phyloP scores from a whole-genome alignment of 2,329 filamentous ascomycete genomes.

The Ceratocystis lukuohia region DNA sequence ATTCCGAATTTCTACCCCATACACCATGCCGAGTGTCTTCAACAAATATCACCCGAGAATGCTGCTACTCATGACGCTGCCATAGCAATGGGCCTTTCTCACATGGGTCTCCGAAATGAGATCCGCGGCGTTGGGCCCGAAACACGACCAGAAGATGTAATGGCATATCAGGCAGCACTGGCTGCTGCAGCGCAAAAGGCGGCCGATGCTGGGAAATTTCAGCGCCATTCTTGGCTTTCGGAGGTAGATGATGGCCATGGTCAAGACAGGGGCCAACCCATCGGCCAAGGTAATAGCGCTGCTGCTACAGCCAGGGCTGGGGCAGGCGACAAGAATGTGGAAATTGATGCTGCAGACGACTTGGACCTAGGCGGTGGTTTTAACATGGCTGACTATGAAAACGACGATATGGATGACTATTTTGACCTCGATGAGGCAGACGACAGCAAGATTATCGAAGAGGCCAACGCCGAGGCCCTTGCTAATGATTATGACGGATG shows the following conservation, averaged over 20 bases:
- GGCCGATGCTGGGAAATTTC: slow-evolving; percentile 61
- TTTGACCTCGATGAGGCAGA: slow-evolving; percentile 60
- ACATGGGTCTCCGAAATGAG: not conserved
- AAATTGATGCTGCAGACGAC: slow-evolving; percentile 25
- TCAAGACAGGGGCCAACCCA: slow-evolving; percentile 11
- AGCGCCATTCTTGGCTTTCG: slow-evolving; percentile 40
- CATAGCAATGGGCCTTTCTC: not conserved
- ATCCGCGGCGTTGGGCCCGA: slow-evolving; percentile 17
- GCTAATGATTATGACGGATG: slow-evolving; percentile 87
- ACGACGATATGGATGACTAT: slow-evolving; percentile 38
- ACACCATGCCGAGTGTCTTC: slow-evolving; percentile 8
- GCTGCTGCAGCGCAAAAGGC: slow-evolving; percentile 70
- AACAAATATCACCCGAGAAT: not conserved
- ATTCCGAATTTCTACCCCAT: slow-evolving; percentile 15
- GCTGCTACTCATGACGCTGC: not conserved
- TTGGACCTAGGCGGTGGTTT: slow-evolving; percentile 31
- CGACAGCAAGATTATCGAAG: slow-evolving; percentile 85
- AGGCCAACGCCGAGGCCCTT: slow-evolving; percentile 84
- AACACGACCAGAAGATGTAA: slow-evolving; percentile 27
- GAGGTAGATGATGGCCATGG: slow-evolving; percentile 14
- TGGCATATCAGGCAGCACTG: slow-evolving; percentile 70
- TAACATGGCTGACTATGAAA: slow-evolving; percentile 35
- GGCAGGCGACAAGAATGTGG: slow-evolving; percentile 6
- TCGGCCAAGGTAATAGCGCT: too few species aligned
- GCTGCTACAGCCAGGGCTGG: slow-evolving; percentile 9